phyloP scores from a whole-genome alignment of 139 green algal genomes.

The Volvox africanus region DNA sequence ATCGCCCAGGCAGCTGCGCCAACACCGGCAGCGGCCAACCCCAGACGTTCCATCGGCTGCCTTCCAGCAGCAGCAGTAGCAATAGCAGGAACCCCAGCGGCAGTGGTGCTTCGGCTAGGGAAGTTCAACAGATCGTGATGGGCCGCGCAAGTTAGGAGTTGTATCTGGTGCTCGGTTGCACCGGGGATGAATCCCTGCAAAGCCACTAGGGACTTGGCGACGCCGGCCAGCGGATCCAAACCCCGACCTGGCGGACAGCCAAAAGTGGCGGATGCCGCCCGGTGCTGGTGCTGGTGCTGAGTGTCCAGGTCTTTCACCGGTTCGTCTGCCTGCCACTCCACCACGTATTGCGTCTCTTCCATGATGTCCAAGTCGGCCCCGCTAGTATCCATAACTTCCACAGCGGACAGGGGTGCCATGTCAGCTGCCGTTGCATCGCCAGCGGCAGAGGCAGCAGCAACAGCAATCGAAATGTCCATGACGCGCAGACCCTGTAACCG shows the following conservation, averaged over 20 bases:
- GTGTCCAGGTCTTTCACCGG: neutral
- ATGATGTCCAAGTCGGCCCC: neutral
- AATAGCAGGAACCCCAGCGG: neutral
- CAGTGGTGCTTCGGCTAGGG: neutral
- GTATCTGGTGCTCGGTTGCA: neutral
- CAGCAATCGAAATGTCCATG: neutral
- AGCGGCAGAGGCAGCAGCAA: neutral
- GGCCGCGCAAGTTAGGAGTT: neutral
- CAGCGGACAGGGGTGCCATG: neutral
- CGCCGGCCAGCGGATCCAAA: neutral
- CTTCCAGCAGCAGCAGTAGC: too few relatives aligned
- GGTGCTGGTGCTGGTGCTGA: too few relatives aligned
- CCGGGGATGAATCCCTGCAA: conserved; percentile 27
- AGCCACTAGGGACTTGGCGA: conserved; percentile 18
- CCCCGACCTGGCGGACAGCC: neutral
- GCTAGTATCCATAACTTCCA: too few relatives aligned
- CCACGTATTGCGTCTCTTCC: neutral
- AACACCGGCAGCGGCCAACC: neutral
- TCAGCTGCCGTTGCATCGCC: neutral
- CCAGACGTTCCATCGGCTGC: too few relatives aligned
- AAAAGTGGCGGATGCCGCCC: neutral
- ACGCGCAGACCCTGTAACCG: neutral
- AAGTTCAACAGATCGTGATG: neutral
- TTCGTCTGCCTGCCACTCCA: conserved; percentile 19
- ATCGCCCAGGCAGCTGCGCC: conserved; percentile 15